Evolutionary conservation across 176 grass and related monocot species (phyloP), one percentile per base, ranked within the genome.

Genomic region (Elymus sibiricus): DNA sequence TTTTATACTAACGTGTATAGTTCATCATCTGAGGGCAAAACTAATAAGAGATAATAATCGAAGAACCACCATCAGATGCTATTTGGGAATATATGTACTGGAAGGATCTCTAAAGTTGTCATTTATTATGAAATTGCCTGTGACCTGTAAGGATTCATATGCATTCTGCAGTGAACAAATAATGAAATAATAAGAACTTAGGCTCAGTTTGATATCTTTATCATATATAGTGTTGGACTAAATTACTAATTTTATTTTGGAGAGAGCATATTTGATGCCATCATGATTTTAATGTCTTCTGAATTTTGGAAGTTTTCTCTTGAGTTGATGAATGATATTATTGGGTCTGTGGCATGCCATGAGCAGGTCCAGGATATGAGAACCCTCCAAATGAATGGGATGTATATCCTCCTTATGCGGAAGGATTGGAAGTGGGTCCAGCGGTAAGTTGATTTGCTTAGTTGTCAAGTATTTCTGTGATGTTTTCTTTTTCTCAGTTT

Each of bases 381-480:
- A 93, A 92, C 81, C 37, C 91, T 83, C 71, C 70, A 70, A 85
- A 86, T 77, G 96, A 94, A 78, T 91, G 90, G 91, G 93, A 98
- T 83, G 79, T 70, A 19, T 95, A 94, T 71, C 82, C 89, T 92
- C 96, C 83, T 69, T 94, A 88, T 81, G 75, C 89, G 76, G 96
- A 95, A 59, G 91, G 93, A 77, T 70, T 98, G 81, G 93, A 98
- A 89, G 79, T 87, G 74, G 86, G 90, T 64, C 77, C 88, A 76
- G 13, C 86, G 32, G 96, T 98, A 88, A 92, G 91, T 88, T 85
- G 39, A 14, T 49, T 29, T 73, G 31, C 47, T 22, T 76, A 78
- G 35, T 35, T 13, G 42, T 73, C 22, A 29, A 11, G 42, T 62
- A 5, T 90, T 70, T 68, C 37, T n/a, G 7, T 64, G n/a, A 22